Base-by-base conservation (phyloP, 352 stramenopile species). In the Phytophthora tentaculata region DNA sequence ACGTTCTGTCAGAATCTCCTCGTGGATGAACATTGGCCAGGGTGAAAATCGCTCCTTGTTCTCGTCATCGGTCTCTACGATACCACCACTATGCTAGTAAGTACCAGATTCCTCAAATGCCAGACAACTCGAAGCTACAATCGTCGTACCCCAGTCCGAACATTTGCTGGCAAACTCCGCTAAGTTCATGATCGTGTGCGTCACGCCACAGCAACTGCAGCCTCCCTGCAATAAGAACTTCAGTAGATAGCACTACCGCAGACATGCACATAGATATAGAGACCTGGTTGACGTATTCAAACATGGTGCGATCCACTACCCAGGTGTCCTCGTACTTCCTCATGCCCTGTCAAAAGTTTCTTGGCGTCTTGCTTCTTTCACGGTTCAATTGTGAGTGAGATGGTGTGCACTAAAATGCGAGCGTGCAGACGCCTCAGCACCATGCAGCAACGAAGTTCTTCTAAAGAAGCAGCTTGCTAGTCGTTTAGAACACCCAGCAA, bases 291-390 rank as follows among this genome's bases (percentile, higher is more conserved):
- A 98, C 83, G 71, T 97, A 98, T 66, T 98, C 91, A 79, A 98
- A 98, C 88, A 98, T 94, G 32, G 89, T 96, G 45, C 90, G 88
- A 76, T 98, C 94, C 39, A 98, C 88, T 52, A 98, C 88, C 89
- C 87, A 95, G 22, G 73, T 78, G 64, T 95, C 88, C 19, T 92
- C 80, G 66, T 90, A 94, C 58, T 87, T 86, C 49, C 79, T 75
- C 79, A 94, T 62, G 44, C 8, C 10, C 32, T 48, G 13, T 3
- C 14, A 12, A 39, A 39, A 39, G 54, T 2, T 13, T 37, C 41
- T 52, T 4, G 35, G 1, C n/a, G 16, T 16, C 56, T 70, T 60
- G 35, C 16, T 60, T 62, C 55, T 64, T 44, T 37, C 43, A 37
- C 14, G 24, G 54, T 20, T n/a, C 55, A 67, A 60, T 69, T 39